Percentiles rank a stretch among this genome's conserved stretches.
Evolutionary conservation across 495 filamentous ascomycete genomes (phyloP).

Genomic region (Durotheca rogersii): DNA sequence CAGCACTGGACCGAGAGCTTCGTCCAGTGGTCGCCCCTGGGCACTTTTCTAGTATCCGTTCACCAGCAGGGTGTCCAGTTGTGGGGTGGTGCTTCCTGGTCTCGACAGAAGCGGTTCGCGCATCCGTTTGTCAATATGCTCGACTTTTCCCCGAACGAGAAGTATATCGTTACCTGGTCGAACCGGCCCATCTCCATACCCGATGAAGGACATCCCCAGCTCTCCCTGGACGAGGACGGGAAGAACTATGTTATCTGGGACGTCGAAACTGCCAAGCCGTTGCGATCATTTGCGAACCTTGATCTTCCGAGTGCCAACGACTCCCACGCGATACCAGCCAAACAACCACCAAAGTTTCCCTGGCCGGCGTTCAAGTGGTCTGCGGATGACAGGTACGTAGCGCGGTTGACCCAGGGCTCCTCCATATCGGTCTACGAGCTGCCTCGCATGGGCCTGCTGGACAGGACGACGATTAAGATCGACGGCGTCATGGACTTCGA

Average conservation of each 20-base stretch:
- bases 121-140: constrained; percentile 94
- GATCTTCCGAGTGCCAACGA: constrained; percentile 65
- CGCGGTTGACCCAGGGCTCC: constrained; percentile 81
- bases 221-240: constrained; percentile 90
- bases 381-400: constrained; percentile 93
- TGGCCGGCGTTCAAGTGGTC: constrained; percentile 99
- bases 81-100: constrained; percentile 90
- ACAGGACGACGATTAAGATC: constrained; percentile 87
- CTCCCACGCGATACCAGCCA: constrained; percentile 40
- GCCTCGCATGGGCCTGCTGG: constrained; percentile 85
- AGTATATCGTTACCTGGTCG: constrained; percentile 95
- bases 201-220: constrained; percentile 73
- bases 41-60: constrained; percentile 90
- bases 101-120: constrained; percentile 84
- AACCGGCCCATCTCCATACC: constrained; percentile 87
- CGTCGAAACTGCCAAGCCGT: constrained; percentile 81
- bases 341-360: constrained; percentile 83
- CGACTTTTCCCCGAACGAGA: constrained; percentile 92
- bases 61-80: constrained; percentile 94
- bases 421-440: constrained; percentile 94
- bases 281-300: constrained; percentile 88
- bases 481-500: constrained; percentile 97
- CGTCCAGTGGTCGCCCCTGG: constrained; percentile 94
- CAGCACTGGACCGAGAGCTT: constrained; percentile 96
- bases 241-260: constrained; percentile 99